A percentile compares a stretch with the other conserved stretches of the same genome.
Conservation (phyloP, 169 alveolate species). For the Eimeria zaria region DNA sequence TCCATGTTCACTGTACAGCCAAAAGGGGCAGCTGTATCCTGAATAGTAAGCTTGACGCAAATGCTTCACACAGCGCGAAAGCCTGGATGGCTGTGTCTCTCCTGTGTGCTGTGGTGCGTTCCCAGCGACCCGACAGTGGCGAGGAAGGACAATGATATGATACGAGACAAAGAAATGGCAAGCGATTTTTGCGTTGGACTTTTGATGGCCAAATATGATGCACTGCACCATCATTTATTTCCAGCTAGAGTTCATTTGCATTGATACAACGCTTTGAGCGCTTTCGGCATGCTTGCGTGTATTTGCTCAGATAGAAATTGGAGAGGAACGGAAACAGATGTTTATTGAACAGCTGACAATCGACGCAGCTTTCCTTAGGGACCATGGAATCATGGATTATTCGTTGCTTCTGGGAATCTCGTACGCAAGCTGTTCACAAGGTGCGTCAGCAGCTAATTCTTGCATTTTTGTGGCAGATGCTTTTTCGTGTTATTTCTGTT, state of each 20-base stretch:
- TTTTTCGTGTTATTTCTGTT: too few relatives aligned
- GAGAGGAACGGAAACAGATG: conserved; percentile 69
- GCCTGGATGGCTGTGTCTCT: background rate
- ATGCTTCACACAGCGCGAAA: too few relatives aligned
- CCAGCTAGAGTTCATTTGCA: background rate
- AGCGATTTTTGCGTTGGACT: background rate
- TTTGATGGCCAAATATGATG: background rate
- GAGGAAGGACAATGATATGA: conserved; percentile 78
- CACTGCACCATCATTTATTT: background rate
- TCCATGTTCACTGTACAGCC: background rate
- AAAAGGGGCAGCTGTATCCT: background rate
- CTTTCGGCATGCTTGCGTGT: background rate
- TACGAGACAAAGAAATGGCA: conserved; percentile 65
- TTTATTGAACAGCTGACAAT: conserved; percentile 69
- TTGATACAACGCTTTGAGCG: background rate
- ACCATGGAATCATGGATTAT: conserved; percentile 94
- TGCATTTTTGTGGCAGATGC: too few relatives aligned
- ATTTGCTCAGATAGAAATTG: conserved; percentile 72
- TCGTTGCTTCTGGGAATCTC: conserved; percentile 95
- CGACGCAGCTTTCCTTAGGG: conserved; percentile 86
- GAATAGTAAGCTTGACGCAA: background rate
- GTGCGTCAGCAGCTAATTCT: background rate
- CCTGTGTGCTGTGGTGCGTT: conserved; percentile 8
- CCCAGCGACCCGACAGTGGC: conserved; percentile 82
- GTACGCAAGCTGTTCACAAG: conserved; percentile 61